phyloP scores from a whole-genome alignment of 257 asterid genomes.

The Solanum raphanifolium region DNA sequence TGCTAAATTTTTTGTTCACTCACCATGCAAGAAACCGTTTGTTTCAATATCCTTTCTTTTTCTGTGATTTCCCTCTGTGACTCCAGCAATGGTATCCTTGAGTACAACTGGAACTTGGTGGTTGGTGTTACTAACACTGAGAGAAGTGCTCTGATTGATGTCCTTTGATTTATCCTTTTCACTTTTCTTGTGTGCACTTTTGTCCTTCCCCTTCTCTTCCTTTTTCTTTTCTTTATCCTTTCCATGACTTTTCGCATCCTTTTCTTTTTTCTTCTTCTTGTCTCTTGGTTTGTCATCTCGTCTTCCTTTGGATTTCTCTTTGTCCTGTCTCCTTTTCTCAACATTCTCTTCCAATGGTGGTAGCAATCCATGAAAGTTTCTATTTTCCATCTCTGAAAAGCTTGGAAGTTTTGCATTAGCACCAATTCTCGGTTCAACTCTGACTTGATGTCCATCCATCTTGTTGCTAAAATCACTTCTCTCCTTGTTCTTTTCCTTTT shows the following conservation, averaged over 20 bases:
- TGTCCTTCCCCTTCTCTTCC: conserved; percentile 20
- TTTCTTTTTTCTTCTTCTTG: conserved; percentile 25
- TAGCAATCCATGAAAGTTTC: conserved; percentile 25
- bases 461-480: conserved; percentile 25
- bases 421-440: conserved; percentile 15
- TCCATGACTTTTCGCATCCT: conserved; percentile 24
- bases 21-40: conserved; percentile 70
- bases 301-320: conserved; percentile 32
- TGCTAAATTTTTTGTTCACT: conserved; percentile 13
- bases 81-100: conserved; percentile 15
- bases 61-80: conserved; percentile 31
- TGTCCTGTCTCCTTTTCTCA: conserved; percentile 25
- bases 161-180: conserved; percentile 17
- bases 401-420: conserved; percentile 21
- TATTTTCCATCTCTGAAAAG: conserved; percentile 6
- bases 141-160: conserved; percentile 11
- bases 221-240: conserved; percentile 25
- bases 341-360: conserved; percentile 25
- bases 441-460: conserved; percentile 19
- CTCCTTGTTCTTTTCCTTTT: conserved; percentile 25
- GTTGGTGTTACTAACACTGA: conserved; percentile 14
- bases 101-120: conserved; percentile 3
- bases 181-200: conserved; percentile 26
- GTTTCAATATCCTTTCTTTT: conserved; percentile 40
- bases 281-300: conserved; percentile 22